Conservation (phyloP, 2,329 filamentous ascomycete genomes). For the Xylariaceae sp. region DNA sequence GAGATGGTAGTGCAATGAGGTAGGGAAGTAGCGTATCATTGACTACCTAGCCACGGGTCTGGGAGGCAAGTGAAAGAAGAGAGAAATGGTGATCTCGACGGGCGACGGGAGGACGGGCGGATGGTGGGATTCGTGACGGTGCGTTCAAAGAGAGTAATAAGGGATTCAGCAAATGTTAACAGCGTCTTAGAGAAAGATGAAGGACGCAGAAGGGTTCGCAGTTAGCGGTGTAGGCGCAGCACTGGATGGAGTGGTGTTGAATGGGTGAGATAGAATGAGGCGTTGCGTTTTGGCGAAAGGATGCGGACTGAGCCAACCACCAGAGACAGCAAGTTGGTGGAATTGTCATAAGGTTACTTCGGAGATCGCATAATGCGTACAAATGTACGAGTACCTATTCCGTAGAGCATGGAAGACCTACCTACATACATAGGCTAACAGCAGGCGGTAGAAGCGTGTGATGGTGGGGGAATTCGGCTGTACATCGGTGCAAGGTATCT, state of each 20-base stretch:
- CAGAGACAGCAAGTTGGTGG: not conserved
- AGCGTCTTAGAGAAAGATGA: conserved; percentile 4
- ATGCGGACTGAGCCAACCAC: not conserved
- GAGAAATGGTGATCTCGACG: not conserved
- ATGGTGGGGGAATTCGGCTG: no score
- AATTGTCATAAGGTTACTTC: conserved; percentile 7
- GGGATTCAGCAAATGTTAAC: not conserved
- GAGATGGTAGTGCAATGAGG: not conserved
- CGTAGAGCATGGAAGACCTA: no score
- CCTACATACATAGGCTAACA: no score
- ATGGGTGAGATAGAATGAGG: conserved; percentile 2
- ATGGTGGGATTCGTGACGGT: no score
- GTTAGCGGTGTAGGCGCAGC: not conserved
- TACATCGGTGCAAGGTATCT: no score
- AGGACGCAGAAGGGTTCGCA: not conserved
- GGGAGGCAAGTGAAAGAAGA: not conserved
- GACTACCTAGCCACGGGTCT: not conserved
- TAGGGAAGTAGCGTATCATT: not conserved
- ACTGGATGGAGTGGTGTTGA: conserved; percentile 5
- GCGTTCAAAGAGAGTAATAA: no score
- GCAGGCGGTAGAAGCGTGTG: no score
- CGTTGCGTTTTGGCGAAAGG: conserved; percentile 1
- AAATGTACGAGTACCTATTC: not conserved
- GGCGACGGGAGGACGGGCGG: not conserved
- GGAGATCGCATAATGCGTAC: not conserved